These are phyloP conservation scores for Penicillium sp. DNA, from an alignment of 2,329 filamentous ascomycete genomes.

Conservation along the genomic window DNA sequence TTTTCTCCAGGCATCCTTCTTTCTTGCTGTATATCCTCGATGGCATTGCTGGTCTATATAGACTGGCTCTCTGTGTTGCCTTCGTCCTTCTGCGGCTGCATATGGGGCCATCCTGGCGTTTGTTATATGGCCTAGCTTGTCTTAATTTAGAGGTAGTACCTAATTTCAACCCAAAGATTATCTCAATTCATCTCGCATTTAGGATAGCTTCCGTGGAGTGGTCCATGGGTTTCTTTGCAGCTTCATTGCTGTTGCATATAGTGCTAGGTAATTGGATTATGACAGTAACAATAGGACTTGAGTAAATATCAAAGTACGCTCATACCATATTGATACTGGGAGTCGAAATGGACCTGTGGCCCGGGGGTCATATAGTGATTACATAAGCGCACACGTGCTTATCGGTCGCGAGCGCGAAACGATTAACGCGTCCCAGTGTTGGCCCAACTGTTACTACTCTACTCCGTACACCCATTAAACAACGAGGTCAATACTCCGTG, in stretches of 20 bases:
- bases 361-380: background rate
- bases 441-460: conserved; percentile 10
- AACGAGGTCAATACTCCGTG: background rate
- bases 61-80: conserved; percentile 5
- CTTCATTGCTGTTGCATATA: background rate
- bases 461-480: background rate
- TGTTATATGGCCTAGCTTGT: conserved; percentile 6
- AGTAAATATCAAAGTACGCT: background rate
- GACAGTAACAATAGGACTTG: background rate
- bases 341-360: background rate
- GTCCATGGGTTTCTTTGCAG: background rate
- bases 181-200: background rate
- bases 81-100: conserved; percentile 8
- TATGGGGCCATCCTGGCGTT: conserved; percentile 8
- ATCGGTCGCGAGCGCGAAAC: conserved; percentile 22
- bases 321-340: background rate
- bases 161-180: conserved; percentile 11
- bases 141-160: conserved; percentile 10
- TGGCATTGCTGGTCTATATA: conserved; percentile 1
- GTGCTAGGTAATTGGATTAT: background rate
- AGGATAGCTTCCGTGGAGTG: background rate
- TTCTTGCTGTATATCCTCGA: conserved; percentile 1
- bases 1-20: background rate
- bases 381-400: conserved; percentile 20
- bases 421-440: conserved; percentile 20